Conservation (phyloP, 495 filamentous ascomycete species). For the Penicillium riverlandense region DNA sequence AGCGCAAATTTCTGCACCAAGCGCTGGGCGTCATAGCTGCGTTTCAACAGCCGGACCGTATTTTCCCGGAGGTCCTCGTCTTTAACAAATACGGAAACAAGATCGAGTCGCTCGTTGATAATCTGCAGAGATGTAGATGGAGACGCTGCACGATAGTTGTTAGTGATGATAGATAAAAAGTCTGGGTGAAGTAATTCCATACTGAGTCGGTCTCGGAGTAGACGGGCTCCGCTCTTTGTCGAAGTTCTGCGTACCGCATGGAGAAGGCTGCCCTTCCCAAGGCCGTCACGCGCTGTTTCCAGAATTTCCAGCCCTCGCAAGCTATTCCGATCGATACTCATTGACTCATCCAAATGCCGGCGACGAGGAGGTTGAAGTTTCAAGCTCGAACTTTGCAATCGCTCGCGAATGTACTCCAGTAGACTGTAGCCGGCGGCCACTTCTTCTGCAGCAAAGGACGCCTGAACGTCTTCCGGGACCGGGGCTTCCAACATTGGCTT, state of each 20-base stretch:
- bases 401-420: slow-evolving; percentile 73
- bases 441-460: slow-evolving; percentile 40
- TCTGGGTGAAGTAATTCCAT: slow-evolving; percentile 7
- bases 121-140: slow-evolving; percentile 76
- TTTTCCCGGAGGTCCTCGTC: slow-evolving; percentile 58
- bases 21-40: slow-evolving; percentile 78
- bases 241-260: slow-evolving; percentile 83
- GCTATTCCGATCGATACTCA: slow-evolving; percentile 87
- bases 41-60: slow-evolving; percentile 58
- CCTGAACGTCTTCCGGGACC: slow-evolving; percentile 25
- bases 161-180: slow-evolving; percentile 1
- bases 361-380: slow-evolving; percentile 78
- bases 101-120: slow-evolving; percentile 75
- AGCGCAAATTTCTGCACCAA: slow-evolving; percentile 89
- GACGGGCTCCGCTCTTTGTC: slow-evolving; percentile 80
- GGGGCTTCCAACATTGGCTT: slow-evolving; percentile 66
- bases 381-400: slow-evolving; percentile 71
- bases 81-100: slow-evolving; percentile 67
- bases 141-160: slow-evolving; percentile 40
- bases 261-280: slow-evolving; percentile 74
- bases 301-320: slow-evolving; percentile 86
- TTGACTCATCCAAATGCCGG: slow-evolving; percentile 62
- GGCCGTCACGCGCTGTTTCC: slow-evolving; percentile 67
- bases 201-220: slow-evolving; percentile 81
- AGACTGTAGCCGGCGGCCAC: slow-evolving; percentile 63